Base-by-base conservation (phyloP, 208 protist species). In the Leishmania aethiopica region DNA sequence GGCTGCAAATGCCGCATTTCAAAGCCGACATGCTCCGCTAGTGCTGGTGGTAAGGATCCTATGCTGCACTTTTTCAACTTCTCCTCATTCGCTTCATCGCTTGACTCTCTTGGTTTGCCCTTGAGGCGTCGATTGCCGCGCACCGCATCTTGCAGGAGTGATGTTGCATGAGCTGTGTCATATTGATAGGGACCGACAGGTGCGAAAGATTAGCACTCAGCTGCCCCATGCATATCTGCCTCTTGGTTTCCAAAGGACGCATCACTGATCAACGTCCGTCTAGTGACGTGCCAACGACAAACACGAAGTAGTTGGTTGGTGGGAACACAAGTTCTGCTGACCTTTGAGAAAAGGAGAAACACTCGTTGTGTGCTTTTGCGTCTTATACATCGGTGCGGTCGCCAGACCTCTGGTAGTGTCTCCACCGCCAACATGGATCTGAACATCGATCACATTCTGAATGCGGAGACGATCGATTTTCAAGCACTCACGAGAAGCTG, bases 401-500 rank as follows among this genome's bases (percentile, higher is more conserved):
- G 40, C 42, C 28, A 11, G 17, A 19, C 17, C 25, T 51, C 66
- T 55, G 59, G 69, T 59, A 55, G n/a, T 81, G 42, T 80, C 28
- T 72, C 55, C 67, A 77, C 32, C 3, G 11, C n/a, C 70, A 66
- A 7, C 0, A 85, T 85, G 82, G 75, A 57, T 32, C 19, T 74
- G 1, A 79, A 69, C 32, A 86, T 86, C 40, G 64, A 86, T 64
- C 64, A 69, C 11, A 53, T 86, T 40, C 53, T 86, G 32, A 79
- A 64, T 45, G 78, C 60, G 35, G 82, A 86, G 40, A 76, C 77
- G 1, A 75, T 90, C 15, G 79, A 90, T 71, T 92, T 92, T 73
- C 79, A 78, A 53, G 74, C 60, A 2, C 45, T 94, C 13, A 80
- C 85, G 2, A 74, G 42, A 0, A 78, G 93, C 55, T 94, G 90